Evolutionary conservation across 2,329 filamentous ascomycete species (phyloP), one percentile per base, ranked within the genome.

Genomic region (Fusarium nanum): DNA sequence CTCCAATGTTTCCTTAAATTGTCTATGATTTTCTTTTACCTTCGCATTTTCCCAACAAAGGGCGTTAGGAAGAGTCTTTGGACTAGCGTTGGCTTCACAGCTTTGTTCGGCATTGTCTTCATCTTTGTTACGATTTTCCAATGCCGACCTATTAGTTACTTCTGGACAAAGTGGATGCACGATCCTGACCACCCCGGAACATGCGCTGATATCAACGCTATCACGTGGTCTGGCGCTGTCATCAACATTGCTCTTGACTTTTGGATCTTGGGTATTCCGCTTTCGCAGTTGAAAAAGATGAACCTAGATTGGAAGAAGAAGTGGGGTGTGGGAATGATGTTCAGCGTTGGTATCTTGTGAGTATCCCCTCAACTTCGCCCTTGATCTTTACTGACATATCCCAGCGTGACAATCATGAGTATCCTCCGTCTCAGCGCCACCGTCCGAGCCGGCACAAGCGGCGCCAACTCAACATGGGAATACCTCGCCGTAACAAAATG

Each of bases 21-120:
- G 7, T 82, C 86, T 1, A 78, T 89, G 25, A 76, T 89, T 2
- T 80, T 85, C 71, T 87, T 89, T 75, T 88, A 87, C 70, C 77
- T 86, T 7, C 82, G 85, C 55, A 84, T 89, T 58, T 89, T 89
- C 65, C 84, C 84, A 0, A 72, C 76, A 0, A 63, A 55, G 0
- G 60, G 49, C 5, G 80, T 86, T 12, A 79, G 80, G 16, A 77
- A 76, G 8, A 48, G 84, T 14, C 77, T 87, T 8, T 82, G 80
- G 76, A 78, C 64, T n/a, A 84, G 83, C 0, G 70, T 85, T 37
- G 68, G 71, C 6, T 78, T 85, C 56, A 81, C 80, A 46, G 41
- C 74, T 7, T 11, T 81, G 2, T 84, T 80, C 55, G 83, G 83
- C 4, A 5, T 83, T 18, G 68, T 76, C 5, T 87, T 85, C 40